These are phyloP conservation scores for Domatiomyces globalis DNA, from an alignment of 2,329 filamentous ascomycete genomes.

Conservation along the genomic window DNA sequence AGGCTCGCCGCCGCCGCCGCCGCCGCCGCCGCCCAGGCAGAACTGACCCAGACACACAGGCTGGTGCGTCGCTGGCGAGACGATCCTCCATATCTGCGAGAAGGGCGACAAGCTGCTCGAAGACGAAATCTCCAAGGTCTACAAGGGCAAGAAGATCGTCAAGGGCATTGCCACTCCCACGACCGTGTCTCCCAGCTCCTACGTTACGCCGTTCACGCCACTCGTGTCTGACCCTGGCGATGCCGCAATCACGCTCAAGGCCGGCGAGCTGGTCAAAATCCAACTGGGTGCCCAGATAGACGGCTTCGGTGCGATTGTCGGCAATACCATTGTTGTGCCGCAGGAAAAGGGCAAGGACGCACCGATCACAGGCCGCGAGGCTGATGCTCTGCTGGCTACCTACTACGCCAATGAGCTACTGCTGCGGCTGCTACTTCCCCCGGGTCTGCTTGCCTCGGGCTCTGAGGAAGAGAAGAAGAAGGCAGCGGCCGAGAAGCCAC, in stretches of 20 bases:
- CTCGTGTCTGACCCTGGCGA: conserved; percentile 75
- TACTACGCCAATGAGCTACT: conserved; percentile 94
- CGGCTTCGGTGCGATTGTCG: conserved; percentile 91
- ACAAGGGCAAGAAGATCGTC: conserved; percentile 90
- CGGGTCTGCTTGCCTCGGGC: conserved; percentile 68
- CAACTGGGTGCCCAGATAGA: conserved; percentile 98
- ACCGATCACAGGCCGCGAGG: conserved; percentile 58
- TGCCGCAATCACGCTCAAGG: conserved; percentile 63
- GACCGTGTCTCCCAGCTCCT: conserved; percentile 84
- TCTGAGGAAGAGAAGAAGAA: conserved; percentile 94
- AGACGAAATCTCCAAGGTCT: conserved; percentile 88
- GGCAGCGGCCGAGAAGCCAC: conserved; percentile 66
- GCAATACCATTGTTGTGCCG: conserved; percentile 71
- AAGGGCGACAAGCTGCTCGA: conserved; percentile 89
- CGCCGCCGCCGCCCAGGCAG: not conserved
- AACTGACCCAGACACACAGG: conserved; percentile 26
- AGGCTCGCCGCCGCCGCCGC: conserved; percentile 13
- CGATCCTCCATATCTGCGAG: conserved; percentile 88
- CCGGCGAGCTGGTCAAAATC: conserved; percentile 84
- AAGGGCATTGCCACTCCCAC: conserved; percentile 61
- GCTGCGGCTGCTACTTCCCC: conserved; percentile 76
- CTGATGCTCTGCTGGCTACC: conserved; percentile 79
- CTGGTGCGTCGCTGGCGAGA: conserved; percentile 68
- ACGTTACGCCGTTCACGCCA: conserved; percentile 93
- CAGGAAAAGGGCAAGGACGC: conserved; percentile 47